Conservation (phyloP, 352 stramenopile genomes). For the Phytopythium delawarense region DNA sequence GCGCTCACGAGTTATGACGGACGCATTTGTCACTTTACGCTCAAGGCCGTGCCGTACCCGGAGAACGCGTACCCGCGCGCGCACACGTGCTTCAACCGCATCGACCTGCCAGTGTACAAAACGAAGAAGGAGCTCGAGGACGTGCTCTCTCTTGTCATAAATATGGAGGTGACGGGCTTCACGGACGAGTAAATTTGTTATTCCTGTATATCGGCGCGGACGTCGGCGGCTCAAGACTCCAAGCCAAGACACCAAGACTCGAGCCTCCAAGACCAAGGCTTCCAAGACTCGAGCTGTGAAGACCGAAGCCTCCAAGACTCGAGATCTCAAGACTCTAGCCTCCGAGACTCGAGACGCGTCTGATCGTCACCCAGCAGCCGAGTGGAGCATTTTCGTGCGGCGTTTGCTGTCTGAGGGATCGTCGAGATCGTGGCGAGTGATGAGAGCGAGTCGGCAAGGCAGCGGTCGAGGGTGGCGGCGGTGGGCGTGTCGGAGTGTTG, state of each 20-base stretch:
- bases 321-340: no score
- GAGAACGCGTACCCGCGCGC: conserved; percentile 60
- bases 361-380: not conserved
- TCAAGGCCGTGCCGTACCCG: conserved; percentile 54
- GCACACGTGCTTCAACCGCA: conserved; percentile 85
- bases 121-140: conserved; percentile 93
- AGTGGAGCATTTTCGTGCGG: not conserved
- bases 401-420: not conserved
- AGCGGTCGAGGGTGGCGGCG: not conserved
- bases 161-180: conserved; percentile 96
- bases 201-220: conserved; percentile 13
- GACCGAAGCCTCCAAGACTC: no score
- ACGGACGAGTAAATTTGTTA: conserved; percentile 59
- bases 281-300: not conserved
- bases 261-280: not conserved
- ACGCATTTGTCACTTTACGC: conserved; percentile 70
- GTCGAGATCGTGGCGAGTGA: not conserved
- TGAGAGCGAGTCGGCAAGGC: not conserved
- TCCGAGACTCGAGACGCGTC: not conserved
- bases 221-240: not conserved
- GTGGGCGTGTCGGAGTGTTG: not conserved
- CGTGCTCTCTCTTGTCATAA: conserved; percentile 93
- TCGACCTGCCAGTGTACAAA: conserved; percentile 75
- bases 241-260: not conserved
- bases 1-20: conserved; percentile 80